phyloP scores from a whole-genome alignment of 495 filamentous ascomycete genomes.

The Penicillium odoratum region DNA sequence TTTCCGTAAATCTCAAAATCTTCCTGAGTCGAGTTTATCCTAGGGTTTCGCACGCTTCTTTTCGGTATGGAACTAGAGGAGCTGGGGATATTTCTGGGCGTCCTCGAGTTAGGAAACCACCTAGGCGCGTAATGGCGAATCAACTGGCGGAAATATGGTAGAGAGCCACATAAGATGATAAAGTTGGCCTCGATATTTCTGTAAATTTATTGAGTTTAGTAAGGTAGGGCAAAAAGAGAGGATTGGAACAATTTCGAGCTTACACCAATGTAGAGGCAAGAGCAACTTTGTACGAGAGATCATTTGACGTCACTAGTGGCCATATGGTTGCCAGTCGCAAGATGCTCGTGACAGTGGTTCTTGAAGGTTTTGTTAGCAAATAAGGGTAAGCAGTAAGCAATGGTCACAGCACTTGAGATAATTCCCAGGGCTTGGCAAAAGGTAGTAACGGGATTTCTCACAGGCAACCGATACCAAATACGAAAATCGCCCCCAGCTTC shows the following conservation, averaged over 20 bases:
- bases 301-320: constrained; percentile 5
- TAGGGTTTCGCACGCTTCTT: no score
- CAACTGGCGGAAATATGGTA: constrained; percentile 7
- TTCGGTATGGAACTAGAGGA: no score
- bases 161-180: constrained; percentile 9
- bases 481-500: constrained; percentile 4
- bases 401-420: no score
- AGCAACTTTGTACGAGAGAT: constrained; percentile 9
- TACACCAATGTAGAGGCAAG: constrained; percentile 7
- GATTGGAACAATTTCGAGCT: neutral
- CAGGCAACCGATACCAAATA: neutral
- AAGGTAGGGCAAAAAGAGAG: no score
- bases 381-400: no score
- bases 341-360: neutral
- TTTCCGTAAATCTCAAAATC: no score
- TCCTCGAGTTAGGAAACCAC: no score
- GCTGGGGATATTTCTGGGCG: no score
- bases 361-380: neutral
- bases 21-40: no score
- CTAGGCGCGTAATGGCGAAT: neutral
- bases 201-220: no score
- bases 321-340: neutral
- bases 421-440: no score
- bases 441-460: no score
- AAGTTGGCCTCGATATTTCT: constrained; percentile 13